Conservation (phyloP, 2,329 filamentous ascomycete species). For the Venturia oleaginea region DNA sequence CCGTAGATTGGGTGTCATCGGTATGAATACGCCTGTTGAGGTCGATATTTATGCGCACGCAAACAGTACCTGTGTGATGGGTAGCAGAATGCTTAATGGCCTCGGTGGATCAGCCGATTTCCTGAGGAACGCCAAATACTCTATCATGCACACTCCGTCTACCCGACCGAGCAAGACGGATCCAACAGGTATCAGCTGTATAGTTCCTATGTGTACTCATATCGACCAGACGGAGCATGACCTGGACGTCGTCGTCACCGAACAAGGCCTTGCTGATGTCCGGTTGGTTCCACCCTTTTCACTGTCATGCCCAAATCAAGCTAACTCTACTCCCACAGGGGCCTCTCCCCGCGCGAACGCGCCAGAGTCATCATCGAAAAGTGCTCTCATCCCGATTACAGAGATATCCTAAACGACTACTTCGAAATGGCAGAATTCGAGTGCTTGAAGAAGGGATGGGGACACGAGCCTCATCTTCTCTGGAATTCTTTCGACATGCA, state of each 20-base stretch:
- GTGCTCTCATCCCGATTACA: constrained; percentile 78
- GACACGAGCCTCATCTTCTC: constrained; percentile 79
- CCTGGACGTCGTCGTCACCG: constrained; percentile 76
- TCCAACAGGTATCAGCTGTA: constrained; percentile 72
- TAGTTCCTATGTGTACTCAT: constrained; percentile 91
- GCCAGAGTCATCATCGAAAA: constrained; percentile 79
- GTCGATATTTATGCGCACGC: constrained; percentile 93
- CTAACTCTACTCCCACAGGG: constrained; percentile 35
- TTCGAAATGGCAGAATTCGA: constrained; percentile 79
- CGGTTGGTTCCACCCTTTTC: too few species aligned
- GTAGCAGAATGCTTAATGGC: constrained; percentile 78
- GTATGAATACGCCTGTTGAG: constrained; percentile 92
- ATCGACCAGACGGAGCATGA: constrained; percentile 91
- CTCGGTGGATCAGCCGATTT: constrained; percentile 77
- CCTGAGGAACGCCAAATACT: constrained; percentile 69
- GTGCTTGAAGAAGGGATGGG: constrained; percentile 78
- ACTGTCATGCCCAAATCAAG: too few species aligned
- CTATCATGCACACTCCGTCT: constrained; percentile 87
- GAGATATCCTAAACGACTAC: constrained; percentile 73
- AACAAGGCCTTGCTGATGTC: too few species aligned
- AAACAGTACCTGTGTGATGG: constrained; percentile 85
- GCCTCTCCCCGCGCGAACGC: constrained; percentile 68
- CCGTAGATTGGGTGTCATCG: constrained; percentile 74
- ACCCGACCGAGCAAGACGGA: constrained; percentile 74
- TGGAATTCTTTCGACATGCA: constrained; percentile 88